Evolutionary conservation across 2,329 filamentous ascomycete genomes (phyloP).

Genomic region (Chaetomium sp.): DNA sequence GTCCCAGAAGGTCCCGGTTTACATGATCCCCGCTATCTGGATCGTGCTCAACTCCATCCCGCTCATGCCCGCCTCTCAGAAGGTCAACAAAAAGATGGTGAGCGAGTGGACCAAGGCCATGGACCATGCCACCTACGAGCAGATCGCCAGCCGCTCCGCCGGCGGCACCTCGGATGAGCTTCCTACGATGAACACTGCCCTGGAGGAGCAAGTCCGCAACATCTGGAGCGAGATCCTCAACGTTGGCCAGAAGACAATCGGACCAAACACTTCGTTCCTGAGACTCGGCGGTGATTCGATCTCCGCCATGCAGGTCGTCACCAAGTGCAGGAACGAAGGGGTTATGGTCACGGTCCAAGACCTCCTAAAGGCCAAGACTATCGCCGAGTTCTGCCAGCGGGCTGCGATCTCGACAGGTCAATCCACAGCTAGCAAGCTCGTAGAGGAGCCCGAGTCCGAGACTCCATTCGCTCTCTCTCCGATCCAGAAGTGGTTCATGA

Average conservation of each 20-base stretch:
- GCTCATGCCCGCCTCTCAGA: constrained; percentile 31
- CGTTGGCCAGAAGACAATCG: not conserved
- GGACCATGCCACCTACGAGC: constrained; percentile 40
- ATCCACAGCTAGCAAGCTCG: not conserved
- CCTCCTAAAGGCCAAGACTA: constrained; percentile 39
- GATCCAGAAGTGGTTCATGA: constrained; percentile 42
- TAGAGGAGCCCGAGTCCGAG: constrained; percentile 3
- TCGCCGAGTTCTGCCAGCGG: constrained; percentile 33
- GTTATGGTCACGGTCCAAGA: constrained; percentile 40
- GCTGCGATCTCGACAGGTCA: not conserved
- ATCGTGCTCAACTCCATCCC: constrained; percentile 26
- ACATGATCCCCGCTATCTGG: constrained; percentile 43
- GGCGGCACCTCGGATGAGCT: constrained; percentile 20
- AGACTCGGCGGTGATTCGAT: constrained; percentile 49
- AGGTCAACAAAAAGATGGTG: constrained; percentile 41
- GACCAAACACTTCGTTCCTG: constrained; percentile 38
- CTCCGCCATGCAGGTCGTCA: constrained; percentile 44
- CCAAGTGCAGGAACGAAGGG: constrained; percentile 39
- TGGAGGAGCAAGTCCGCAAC: constrained; percentile 13
- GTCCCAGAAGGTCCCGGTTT: constrained; percentile 20
- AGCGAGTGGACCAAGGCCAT: constrained; percentile 35
- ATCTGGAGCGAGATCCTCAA: constrained; percentile 49
- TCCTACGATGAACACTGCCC: not conserved
- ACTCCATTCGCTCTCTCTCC: constrained; percentile 45
- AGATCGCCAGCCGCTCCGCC: constrained; percentile 1